Conservation (phyloP, 495 filamentous ascomycete genomes). For the Talaromyces stipitatus region DNA sequence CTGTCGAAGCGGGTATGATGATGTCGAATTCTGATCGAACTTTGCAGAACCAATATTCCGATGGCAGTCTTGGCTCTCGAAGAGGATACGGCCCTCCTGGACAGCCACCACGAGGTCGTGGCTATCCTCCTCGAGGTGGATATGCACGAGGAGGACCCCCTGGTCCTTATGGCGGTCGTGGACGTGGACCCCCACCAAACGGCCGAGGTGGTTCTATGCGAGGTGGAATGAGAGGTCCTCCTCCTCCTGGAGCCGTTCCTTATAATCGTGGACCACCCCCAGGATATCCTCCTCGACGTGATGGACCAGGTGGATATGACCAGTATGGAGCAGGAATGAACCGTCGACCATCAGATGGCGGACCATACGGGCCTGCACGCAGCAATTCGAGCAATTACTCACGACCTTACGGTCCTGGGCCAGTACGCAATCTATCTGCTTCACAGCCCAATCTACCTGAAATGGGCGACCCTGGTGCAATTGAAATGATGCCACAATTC, state of each 20-base stretch:
- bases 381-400: constrained; percentile 1
- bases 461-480: neutral
- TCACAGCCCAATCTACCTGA: constrained; percentile 2
- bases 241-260: constrained; percentile 28
- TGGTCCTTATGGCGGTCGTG: constrained; percentile 35
- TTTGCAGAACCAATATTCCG: constrained; percentile 53
- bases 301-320: constrained; percentile 7
- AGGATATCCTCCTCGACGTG: constrained; percentile 30
- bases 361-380: neutral
- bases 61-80: constrained; percentile 49
- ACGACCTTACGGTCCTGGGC: neutral
- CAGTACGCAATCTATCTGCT: constrained; percentile 9
- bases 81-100: constrained; percentile 34
- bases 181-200: constrained; percentile 24
- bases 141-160: constrained; percentile 36
- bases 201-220: constrained; percentile 25
- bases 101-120: constrained; percentile 39
- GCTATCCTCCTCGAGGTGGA: constrained; percentile 48
- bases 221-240: constrained; percentile 25
- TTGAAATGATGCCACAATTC: constrained; percentile 7
- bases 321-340: constrained; percentile 7
- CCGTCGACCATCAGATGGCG: constrained; percentile 4
- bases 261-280: constrained; percentile 53
- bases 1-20: constrained; percentile 30
- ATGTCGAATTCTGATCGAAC: constrained; percentile 38